Base-by-base conservation (phyloP, 2,329 filamentous ascomycete genomes). In the Sphaerulina vaccinii region DNA sequence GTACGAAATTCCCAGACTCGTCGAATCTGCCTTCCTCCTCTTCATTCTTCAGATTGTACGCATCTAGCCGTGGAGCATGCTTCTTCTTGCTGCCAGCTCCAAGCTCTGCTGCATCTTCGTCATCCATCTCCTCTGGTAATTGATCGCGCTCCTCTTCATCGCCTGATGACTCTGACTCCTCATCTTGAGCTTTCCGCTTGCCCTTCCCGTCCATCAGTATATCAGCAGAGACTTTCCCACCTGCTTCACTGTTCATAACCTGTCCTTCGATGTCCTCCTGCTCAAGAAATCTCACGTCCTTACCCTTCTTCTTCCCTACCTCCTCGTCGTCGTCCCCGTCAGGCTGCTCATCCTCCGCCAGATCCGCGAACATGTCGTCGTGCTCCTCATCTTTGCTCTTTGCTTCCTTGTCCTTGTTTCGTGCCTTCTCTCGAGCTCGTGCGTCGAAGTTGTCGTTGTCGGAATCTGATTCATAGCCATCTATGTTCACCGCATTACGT, bases 11-110 rank as follows among this genome's bases (percentile, higher is more conserved):
- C 8, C 92, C 92, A 1, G 85, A 76, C 62, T 93, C 87, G 68
- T 99, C 93, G 64, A 96, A 99, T 9, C 84, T 81, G 1, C 93
- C 93, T 62, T 97, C 92, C 65, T 97, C 90, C 69, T 95, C 85
- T 70, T 99, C 93, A 10, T 82, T 76, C 53, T 83, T 84, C 79
- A 99, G 88, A 67, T 99, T 97, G 79, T 99, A 99, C 2, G 92
- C 92, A 70, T 97, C 93, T 5, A 99, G 80, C 68, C 93, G 89
- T 1, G 93, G 93, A 1, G 93, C 93, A 70, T 96, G 90, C 63
- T 85, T 88, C 74, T 96, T 97, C 62, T 95, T 86, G 1, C 88
- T 87, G 11, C 93, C 93, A 1, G 89, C 86, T 1, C 93, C 93
- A 5, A 99, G 78, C 69, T 99, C 93, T 49, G 91, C 86, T 61